phyloP scores from a whole-genome alignment of 2,329 filamentous ascomycete genomes.

The Paradendryphiella salina region DNA sequence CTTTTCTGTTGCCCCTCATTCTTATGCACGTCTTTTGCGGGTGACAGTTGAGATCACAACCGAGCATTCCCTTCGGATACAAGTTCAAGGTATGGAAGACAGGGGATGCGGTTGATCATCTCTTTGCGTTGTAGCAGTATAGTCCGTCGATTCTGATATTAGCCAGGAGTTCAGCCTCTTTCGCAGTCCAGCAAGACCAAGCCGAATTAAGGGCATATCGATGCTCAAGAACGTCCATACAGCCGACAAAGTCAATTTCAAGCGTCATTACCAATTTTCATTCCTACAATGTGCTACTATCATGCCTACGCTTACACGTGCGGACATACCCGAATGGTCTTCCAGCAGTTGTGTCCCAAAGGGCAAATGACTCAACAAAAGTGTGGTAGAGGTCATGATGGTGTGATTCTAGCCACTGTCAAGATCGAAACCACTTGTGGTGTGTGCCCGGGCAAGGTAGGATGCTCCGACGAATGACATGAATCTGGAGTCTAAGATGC shows the following conservation, averaged over 20 bases:
- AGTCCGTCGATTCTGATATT: not conserved
- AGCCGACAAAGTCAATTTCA: not conserved
- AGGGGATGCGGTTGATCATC: too few species aligned
- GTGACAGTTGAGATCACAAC: not conserved
- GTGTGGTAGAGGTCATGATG: slow-evolving; percentile 37
- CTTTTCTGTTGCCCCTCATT: not conserved
- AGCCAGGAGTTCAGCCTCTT: too few species aligned
- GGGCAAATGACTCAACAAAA: slow-evolving; percentile 41
- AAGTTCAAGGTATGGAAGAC: rapidly evolving
- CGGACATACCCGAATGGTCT: slow-evolving; percentile 50
- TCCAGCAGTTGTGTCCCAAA: slow-evolving; percentile 35
- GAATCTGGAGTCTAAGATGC: not conserved
- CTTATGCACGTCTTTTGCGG: not conserved
- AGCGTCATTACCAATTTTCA: not conserved
- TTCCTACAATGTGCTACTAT: slow-evolving; percentile 51
- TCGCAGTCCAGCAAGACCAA: not conserved
- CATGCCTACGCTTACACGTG: slow-evolving; percentile 53
- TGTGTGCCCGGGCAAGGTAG: slow-evolving; percentile 32
- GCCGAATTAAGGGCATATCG: too few species aligned
- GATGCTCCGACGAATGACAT: not conserved
- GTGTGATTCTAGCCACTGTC: slow-evolving; percentile 37
- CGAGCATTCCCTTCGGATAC: not conserved
- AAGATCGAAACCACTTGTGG: slow-evolving; percentile 36
- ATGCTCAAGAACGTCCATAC: not conserved
- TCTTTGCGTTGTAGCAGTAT: not conserved